phyloP scores from a whole-genome alignment of 1,284 basidiomycete genomes.

The Leccinum olivaceoglutinosum region DNA sequence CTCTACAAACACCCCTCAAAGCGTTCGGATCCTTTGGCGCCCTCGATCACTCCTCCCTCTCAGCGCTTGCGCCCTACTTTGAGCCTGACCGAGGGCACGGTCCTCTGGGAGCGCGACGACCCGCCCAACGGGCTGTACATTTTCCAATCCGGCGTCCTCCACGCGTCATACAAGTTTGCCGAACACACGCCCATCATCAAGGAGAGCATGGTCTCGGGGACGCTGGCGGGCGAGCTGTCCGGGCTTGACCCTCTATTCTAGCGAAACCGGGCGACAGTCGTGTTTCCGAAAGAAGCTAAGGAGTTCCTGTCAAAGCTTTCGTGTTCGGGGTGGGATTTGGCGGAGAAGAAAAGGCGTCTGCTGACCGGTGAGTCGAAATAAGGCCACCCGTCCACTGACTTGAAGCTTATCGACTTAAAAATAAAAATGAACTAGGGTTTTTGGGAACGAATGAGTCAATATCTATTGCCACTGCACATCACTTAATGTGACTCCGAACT shows the following conservation, averaged over 20 bases:
- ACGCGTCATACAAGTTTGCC: constrained; percentile 76
- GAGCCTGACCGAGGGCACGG: constrained; percentile 54
- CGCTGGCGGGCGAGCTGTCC: constrained; percentile 84
- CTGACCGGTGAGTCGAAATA: constrained; percentile 16
- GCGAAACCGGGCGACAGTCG: constrained; percentile 26
- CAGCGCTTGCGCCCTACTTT: constrained; percentile 69
- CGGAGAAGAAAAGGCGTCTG: constrained; percentile 30
- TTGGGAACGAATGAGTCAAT: not conserved
- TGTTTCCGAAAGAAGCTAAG: constrained; percentile 40
- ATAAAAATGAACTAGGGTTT: not conserved
- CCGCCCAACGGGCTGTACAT: constrained; percentile 80
- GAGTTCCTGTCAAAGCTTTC: constrained; percentile 44
- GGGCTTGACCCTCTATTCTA: constrained; percentile 46
- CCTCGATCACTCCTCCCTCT: constrained; percentile 44
- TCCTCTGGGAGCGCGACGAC: constrained; percentile 78
- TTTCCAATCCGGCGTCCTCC: constrained; percentile 78
- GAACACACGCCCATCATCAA: constrained; percentile 63
- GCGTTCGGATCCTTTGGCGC: constrained; percentile 69
- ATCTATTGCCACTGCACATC: not conserved
- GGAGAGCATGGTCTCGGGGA: constrained; percentile 91
- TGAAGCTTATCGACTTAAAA: not conserved
- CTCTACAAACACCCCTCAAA: constrained; percentile 66
- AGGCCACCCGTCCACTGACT: not conserved
- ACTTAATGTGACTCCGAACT: not conserved
- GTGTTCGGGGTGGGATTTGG: constrained; percentile 51